Conservation (phyloP, 2,329 filamentous ascomycete species). For the Stagonosporopsis rhizophila region DNA sequence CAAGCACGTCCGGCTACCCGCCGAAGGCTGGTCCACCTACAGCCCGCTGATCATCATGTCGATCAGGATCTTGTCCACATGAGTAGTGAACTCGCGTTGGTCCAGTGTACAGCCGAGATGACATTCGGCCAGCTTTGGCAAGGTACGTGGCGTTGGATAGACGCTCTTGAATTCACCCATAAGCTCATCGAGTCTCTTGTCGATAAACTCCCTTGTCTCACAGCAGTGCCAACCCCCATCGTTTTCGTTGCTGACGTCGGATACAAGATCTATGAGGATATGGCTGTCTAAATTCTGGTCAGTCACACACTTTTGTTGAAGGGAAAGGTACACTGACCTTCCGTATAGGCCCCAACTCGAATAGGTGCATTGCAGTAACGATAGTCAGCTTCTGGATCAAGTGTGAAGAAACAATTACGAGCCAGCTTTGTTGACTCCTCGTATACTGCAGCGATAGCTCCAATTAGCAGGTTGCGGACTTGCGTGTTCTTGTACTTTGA, state of each 20-base stretch:
- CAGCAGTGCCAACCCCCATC: neutral
- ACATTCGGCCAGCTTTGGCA: neutral
- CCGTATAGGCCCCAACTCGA: neutral
- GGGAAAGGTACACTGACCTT: neutral
- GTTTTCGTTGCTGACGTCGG: neutral
- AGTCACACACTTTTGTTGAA: neutral
- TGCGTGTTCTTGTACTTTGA: neutral
- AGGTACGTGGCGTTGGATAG: neutral
- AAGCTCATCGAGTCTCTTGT: conserved; percentile 1
- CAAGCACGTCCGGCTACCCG: neutral
- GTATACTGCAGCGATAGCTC: neutral
- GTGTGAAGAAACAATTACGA: conserved; percentile 1
- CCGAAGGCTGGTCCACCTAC: neutral
- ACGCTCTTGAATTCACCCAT: neutral
- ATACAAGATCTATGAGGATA: neutral
- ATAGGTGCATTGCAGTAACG: conserved; percentile 1
- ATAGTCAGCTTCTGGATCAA: neutral
- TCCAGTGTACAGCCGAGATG: neutral
- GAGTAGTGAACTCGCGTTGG: neutral
- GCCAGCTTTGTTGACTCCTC: neutral
- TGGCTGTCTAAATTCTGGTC: neutral
- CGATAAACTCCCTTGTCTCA: neutral
- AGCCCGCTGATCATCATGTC: neutral
- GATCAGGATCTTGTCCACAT: neutral
- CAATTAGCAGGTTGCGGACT: neutral